These are phyloP conservation scores for Leishmania amazonensis DNA, from an alignment of 208 protist genomes.

Conservation along the genomic window DNA sequence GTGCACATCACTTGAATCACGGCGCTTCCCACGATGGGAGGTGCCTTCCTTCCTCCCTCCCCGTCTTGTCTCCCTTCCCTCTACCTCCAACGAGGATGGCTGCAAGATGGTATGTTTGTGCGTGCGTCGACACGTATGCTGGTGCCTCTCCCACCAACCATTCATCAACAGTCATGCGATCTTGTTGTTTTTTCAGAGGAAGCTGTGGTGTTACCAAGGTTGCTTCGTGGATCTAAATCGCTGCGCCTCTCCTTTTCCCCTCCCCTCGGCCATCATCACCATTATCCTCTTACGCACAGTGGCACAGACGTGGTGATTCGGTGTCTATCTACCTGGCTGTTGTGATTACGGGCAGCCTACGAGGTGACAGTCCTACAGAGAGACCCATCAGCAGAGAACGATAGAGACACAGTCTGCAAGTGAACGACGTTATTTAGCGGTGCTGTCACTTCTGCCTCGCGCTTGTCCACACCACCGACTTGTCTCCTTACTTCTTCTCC, in stretches of 20 bases:
- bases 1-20: background rate
- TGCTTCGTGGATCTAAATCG: background rate
- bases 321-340: background rate
- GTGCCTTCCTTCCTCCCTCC: background rate
- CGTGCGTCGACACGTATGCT: too few species aligned
- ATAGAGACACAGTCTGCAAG: background rate
- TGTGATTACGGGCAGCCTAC: background rate
- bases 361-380: background rate
- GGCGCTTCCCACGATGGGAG: background rate
- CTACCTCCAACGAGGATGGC: background rate
- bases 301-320: background rate
- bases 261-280: background rate
- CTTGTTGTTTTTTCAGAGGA: background rate
- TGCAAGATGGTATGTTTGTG: background rate
- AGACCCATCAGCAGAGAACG: background rate
- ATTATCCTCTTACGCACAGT: background rate
- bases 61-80: background rate
- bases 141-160: background rate
- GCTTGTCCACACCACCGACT: background rate
- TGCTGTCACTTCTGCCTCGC: background rate
- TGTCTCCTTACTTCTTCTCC: background rate
- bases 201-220: background rate
- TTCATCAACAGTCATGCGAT: background rate
- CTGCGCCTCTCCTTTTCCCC: background rate
- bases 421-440: background rate